Evolutionary conservation across 2,329 filamentous ascomycete genomes (phyloP).

Genomic region (Passalora sequoiae): DNA sequence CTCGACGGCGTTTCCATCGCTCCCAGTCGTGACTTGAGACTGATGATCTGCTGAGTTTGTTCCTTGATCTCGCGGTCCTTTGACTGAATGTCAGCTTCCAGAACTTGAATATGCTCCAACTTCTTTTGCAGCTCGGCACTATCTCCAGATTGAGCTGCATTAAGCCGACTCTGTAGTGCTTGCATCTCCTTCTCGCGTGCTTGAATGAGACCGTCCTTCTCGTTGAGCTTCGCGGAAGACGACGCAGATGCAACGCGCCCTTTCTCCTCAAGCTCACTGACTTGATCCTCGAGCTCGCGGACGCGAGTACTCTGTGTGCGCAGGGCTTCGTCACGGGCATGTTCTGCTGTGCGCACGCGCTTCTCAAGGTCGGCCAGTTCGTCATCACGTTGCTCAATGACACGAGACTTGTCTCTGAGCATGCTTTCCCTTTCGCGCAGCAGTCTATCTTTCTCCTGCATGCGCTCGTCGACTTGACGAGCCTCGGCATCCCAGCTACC

Average conservation of each 20-base stretch:
- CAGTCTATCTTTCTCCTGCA: conserved; percentile 35
- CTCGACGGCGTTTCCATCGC: conserved; percentile 36
- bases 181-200: conserved; percentile 40
- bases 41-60: conserved; percentile 30
- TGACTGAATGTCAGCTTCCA: conserved; percentile 37
- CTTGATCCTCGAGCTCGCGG: conserved; percentile 42
- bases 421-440: conserved; percentile 72
- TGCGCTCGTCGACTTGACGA: conserved; percentile 33
- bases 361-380: conserved; percentile 48
- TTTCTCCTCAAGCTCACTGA: conserved; percentile 47
- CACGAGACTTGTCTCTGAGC: conserved; percentile 67
- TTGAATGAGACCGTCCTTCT: conserved; percentile 39
- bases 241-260: conserved; percentile 39
- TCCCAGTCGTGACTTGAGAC: conserved; percentile 31
- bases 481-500: conserved; percentile 38
- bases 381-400: conserved; percentile 69
- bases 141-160: conserved; percentile 29
- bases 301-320: conserved; percentile 52
- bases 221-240: conserved; percentile 40
- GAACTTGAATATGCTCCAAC: conserved; percentile 32
- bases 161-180: conserved; percentile 30
- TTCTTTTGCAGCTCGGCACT: conserved; percentile 30
- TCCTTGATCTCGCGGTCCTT: conserved; percentile 30
- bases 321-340: conserved; percentile 25
- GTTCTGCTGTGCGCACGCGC: conserved; percentile 27